Conservation (phyloP, 2,329 filamentous ascomycete genomes). For the Bipolaris oryzae region DNA sequence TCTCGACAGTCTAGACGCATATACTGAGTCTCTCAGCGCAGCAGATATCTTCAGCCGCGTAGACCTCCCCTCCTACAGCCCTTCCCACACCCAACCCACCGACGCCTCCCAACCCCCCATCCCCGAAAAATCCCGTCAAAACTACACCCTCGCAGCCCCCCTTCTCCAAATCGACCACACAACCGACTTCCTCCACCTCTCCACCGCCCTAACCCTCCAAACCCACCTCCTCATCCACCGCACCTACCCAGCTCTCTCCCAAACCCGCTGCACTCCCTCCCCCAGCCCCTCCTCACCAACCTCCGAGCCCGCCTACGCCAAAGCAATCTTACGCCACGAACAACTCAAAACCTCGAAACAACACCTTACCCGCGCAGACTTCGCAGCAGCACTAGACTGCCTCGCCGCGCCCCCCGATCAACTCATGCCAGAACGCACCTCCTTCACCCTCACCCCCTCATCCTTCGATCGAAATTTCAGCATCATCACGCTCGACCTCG, state of each 20-base stretch:
- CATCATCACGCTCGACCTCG: slow-evolving; percentile 75
- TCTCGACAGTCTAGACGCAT: slow-evolving; percentile 59
- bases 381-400: slow-evolving; percentile 59
- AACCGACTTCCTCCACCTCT: slow-evolving; percentile 53
- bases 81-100: slow-evolving; percentile 53
- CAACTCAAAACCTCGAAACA: slow-evolving; percentile 19
- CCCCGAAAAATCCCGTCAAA: slow-evolving; percentile 57
- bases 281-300: background rate
- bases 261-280: background rate
- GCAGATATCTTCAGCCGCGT: slow-evolving; percentile 66
- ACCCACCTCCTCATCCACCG: slow-evolving; percentile 29
- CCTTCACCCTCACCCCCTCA: slow-evolving; percentile 66
- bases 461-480: slow-evolving; percentile 75
- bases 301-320: slow-evolving; percentile 28
- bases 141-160: slow-evolving; percentile 61
- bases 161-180: slow-evolving; percentile 60
- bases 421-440: slow-evolving; percentile 36
- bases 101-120: slow-evolving; percentile 70
- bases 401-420: slow-evolving; percentile 50
- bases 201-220: slow-evolving; percentile 42
- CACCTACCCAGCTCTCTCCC: slow-evolving; percentile 11
- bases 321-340: slow-evolving; percentile 41
- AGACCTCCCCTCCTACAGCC: slow-evolving; percentile 51
- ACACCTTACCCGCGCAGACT: slow-evolving; percentile 46
- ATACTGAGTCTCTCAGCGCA: slow-evolving; percentile 67